Conservation (phyloP, 257 asterid genomes). For the Petunia axillaris region DNA sequence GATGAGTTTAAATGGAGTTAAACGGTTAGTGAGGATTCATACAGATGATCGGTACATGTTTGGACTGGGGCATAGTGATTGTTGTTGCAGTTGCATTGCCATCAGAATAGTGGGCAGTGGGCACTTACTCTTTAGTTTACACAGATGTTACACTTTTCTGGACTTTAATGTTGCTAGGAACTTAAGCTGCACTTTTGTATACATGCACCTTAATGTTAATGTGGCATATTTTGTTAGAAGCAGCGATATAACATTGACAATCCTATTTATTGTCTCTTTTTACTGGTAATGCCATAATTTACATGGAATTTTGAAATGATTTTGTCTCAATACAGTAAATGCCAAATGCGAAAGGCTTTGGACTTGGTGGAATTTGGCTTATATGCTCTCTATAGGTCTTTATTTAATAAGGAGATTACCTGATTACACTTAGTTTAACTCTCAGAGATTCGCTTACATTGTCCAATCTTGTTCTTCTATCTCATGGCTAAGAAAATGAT, state of each 20-base stretch:
- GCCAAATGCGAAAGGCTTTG: neutral
- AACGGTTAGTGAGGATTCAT: too few relatives aligned
- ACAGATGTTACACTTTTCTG: neutral
- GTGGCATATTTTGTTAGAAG: slow-evolving; percentile 3
- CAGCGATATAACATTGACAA: neutral
- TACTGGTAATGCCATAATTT: neutral
- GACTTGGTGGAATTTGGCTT: neutral
- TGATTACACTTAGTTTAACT: slow-evolving; percentile 7
- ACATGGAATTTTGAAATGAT: neutral
- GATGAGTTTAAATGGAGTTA: too few relatives aligned
- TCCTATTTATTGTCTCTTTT: neutral
- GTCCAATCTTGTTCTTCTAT: slow-evolving; percentile 2
- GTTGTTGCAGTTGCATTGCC: too few relatives aligned
- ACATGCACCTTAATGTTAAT: neutral
- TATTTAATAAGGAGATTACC: slow-evolving; percentile 12
- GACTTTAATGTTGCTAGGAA: slow-evolving; percentile 8
- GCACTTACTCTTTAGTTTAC: neutral
- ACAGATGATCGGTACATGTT: too few relatives aligned
- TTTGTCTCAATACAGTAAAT: neutral
- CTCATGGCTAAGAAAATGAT: slow-evolving; percentile 15
- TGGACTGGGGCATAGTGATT: too few relatives aligned
- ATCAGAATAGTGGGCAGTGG: neutral
- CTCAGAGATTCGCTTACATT: neutral
- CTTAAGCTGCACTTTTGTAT: neutral
- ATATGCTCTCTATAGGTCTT: neutral